Evolutionary conservation across 306 rosid species (phyloP).

Genomic region (Vicia villosa): DNA sequence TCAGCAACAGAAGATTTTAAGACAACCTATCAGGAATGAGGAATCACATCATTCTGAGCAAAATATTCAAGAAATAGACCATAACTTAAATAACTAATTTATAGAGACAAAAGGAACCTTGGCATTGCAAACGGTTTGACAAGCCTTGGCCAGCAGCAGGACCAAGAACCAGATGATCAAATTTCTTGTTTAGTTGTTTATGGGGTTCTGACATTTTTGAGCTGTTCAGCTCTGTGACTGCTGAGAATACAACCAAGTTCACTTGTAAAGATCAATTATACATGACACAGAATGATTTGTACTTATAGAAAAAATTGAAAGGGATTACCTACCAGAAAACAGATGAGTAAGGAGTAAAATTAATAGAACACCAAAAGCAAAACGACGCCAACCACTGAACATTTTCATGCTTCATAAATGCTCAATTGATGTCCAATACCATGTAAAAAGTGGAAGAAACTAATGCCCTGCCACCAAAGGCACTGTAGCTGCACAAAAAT

Average conservation of each 20-base stretch:
- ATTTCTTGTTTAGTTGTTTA: slow-evolving; percentile 57
- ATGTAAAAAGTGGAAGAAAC: slow-evolving; percentile 19
- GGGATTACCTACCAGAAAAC: slow-evolving; percentile 55
- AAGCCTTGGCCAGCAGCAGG: slow-evolving; percentile 94
- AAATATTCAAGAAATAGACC: slow-evolving; percentile 8
- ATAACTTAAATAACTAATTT: slow-evolving; percentile 12
- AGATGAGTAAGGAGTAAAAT: slow-evolving; percentile 65
- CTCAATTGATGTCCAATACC: slow-evolving; percentile 30
- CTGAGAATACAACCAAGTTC: slow-evolving; percentile 26
- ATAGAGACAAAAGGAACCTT: slow-evolving; percentile 51
- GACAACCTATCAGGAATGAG: neutral
- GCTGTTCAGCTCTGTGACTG: slow-evolving; percentile 66
- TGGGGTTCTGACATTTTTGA: slow-evolving; percentile 46
- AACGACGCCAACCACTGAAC: slow-evolving; percentile 65
- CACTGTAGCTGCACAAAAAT: slow-evolving; percentile 33
- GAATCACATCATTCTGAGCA: slow-evolving; percentile 25
- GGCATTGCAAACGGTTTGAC: slow-evolving; percentile 81
- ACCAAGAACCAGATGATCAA: slow-evolving; percentile 81
- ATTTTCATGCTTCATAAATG: slow-evolving; percentile 50
- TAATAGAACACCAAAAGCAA: slow-evolving; percentile 66
- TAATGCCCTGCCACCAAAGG: slow-evolving; percentile 13
- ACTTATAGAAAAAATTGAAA: neutral
- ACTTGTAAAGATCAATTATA: slow-evolving; percentile 13
- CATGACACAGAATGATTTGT: slow-evolving; percentile 18
- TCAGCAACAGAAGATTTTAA: neutral